phyloP scores from a whole-genome alignment of 805 yeast species.

The Kuraishia ogatae region DNA sequence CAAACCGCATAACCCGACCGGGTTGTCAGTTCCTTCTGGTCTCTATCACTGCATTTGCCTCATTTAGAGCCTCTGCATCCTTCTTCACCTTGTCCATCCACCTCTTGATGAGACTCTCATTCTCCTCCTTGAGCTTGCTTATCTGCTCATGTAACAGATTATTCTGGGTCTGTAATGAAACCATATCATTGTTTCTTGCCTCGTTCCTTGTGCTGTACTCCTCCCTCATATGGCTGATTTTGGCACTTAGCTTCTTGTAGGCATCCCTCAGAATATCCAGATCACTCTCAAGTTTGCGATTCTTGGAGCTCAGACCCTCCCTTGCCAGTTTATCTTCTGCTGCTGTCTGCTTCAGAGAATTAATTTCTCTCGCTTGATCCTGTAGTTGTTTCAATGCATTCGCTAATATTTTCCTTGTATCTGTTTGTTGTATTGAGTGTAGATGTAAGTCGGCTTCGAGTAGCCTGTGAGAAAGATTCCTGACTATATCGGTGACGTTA shows the following conservation, averaged over 20 bases:
- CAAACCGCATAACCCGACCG: too few relatives aligned
- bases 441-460: not conserved
- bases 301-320: not conserved
- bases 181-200: slow-evolving; percentile 40
- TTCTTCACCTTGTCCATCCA: slow-evolving; percentile 34
- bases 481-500: not conserved
- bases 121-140: slow-evolving; percentile 24
- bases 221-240: slow-evolving; percentile 11
- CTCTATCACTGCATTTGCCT: slow-evolving; percentile 20
- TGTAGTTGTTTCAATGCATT: not conserved
- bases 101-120: slow-evolving; percentile 28
- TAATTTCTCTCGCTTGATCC: not conserved
- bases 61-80: slow-evolving; percentile 34
- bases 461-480: not conserved
- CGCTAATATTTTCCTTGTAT: not conserved
- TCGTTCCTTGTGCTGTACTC: slow-evolving; percentile 30
- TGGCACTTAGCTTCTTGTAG: not conserved
- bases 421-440: not conserved
- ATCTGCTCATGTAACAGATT: slow-evolving; percentile 30
- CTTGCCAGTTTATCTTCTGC: not conserved
- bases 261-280: not conserved
- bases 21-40: not conserved
- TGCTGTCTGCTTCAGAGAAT: not conserved
- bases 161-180: slow-evolving; percentile 40
- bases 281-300: not conserved